Conservation (phyloP, 352 stramenopile species). For the Phytophthora sansomeana region DNA sequence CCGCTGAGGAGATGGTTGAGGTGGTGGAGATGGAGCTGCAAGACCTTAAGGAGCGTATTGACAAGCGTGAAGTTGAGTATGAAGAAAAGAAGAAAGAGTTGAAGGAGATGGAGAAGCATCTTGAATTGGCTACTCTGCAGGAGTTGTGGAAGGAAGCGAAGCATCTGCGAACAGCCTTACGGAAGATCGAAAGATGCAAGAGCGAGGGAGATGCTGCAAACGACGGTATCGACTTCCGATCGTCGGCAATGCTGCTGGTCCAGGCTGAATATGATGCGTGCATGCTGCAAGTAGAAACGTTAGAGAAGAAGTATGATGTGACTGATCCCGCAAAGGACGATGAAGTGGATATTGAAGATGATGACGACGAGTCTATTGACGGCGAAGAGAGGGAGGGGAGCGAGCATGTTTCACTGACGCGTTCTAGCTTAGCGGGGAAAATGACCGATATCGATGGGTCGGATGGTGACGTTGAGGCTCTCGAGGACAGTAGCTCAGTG, state of each 20-base stretch:
- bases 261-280: constrained; percentile 83
- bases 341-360: constrained; percentile 56
- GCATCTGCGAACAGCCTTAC: constrained; percentile 60
- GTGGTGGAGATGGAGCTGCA: constrained; percentile 86
- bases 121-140: constrained; percentile 73
- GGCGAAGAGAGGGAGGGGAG: constrained; percentile 47
- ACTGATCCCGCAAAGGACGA: constrained; percentile 61
- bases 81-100: constrained; percentile 83
- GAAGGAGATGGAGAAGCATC: constrained; percentile 75
- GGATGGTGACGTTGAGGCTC: constrained; percentile 33
- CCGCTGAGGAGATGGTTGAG: constrained; percentile 84
- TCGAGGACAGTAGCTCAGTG: constrained; percentile 39
- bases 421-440: constrained; percentile 34
- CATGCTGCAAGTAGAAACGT: constrained; percentile 57
- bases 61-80: constrained; percentile 70
- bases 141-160: constrained; percentile 83
- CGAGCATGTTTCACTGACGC: constrained; percentile 15
- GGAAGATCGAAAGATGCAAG: constrained; percentile 79
- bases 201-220: constrained; percentile 61
- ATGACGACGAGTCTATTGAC: constrained; percentile 62
- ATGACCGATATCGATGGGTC: constrained; percentile 31
- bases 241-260: constrained; percentile 73
- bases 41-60: constrained; percentile 78
- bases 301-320: constrained; percentile 82
- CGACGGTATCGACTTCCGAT: constrained; percentile 71